Conservation (phyloP, 2,329 filamentous ascomycete species). For the Chaetomiaceae sp. region DNA sequence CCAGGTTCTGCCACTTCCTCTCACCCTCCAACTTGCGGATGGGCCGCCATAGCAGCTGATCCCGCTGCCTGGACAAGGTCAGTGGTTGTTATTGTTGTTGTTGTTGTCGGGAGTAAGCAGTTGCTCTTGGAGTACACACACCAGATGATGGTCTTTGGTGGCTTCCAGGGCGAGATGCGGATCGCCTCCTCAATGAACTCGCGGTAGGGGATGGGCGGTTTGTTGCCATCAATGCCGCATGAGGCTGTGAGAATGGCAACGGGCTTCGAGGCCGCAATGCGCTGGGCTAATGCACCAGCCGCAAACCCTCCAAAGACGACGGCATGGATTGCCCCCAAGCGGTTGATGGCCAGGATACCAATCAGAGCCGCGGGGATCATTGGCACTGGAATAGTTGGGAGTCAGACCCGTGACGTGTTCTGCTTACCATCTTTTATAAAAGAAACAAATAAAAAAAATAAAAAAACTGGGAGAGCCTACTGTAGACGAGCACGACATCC, state of each 20-base stretch:
- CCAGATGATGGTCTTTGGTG: constrained; percentile 72
- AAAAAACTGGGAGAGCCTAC: too few species aligned
- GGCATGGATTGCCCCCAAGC: constrained; percentile 82
- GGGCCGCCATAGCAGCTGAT: constrained; percentile 69
- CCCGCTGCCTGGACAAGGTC: constrained; percentile 67
- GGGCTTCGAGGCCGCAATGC: constrained; percentile 78
- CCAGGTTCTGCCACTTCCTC: constrained; percentile 73
- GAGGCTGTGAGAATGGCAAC: constrained; percentile 79
- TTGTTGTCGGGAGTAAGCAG: too few species aligned
- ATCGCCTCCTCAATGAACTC: constrained; percentile 73
- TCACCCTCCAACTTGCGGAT: constrained; percentile 64
- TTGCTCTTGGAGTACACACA: neutral
- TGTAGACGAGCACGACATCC: constrained; percentile 87
- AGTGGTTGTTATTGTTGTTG: too few species aligned
- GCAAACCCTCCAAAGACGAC: constrained; percentile 95
- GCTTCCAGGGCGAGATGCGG: constrained; percentile 63
- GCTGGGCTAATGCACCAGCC: constrained; percentile 72
- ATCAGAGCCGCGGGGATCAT: constrained; percentile 91
- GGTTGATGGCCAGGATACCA: constrained; percentile 74
- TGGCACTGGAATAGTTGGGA: constrained; percentile 65
- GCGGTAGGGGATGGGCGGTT: constrained; percentile 73
- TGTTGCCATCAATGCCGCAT: constrained; percentile 84
- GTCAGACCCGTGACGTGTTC: too few species aligned
- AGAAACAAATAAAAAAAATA: too few species aligned
- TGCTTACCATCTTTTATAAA: too few species aligned